phyloP scores from a whole-genome alignment of 2,329 filamentous ascomycete genomes.

The Chaetomiaceae sp. region DNA sequence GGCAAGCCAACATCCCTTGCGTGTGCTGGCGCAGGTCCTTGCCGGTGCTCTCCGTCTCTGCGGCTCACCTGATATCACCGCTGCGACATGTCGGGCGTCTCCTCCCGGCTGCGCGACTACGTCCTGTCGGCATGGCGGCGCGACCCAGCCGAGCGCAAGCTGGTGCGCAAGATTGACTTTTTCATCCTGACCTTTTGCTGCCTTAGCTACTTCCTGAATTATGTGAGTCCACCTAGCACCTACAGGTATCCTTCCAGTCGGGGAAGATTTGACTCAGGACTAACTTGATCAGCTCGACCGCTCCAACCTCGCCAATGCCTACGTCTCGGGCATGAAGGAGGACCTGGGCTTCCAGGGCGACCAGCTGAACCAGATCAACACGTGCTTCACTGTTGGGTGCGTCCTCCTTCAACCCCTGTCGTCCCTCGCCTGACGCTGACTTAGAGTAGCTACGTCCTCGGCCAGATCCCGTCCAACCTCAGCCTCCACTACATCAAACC shows the following conservation, averaged over 20 bases:
- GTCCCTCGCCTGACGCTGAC: too few species aligned
- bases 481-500: slow-evolving; percentile 60
- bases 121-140: slow-evolving; percentile 24
- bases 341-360: slow-evolving; percentile 45
- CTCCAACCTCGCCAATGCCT: slow-evolving; percentile 50
- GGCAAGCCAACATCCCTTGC: too few species aligned
- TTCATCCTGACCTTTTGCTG: slow-evolving; percentile 63
- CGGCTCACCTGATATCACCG: neutral
- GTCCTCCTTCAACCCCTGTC: slow-evolving; percentile 4
- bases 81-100: slow-evolving; percentile 1
- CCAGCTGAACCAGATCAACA: slow-evolving; percentile 51
- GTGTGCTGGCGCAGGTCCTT: too few species aligned
- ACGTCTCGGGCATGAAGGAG: slow-evolving; percentile 51
- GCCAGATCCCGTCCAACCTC: slow-evolving; percentile 58
- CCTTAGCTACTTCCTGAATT: slow-evolving; percentile 52
- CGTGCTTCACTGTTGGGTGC: slow-evolving; percentile 44
- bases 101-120: slow-evolving; percentile 30
- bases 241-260: too few species aligned
- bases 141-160: slow-evolving; percentile 38
- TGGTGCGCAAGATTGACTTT: slow-evolving; percentile 58
- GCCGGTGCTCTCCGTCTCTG: too few species aligned
- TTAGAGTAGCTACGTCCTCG: slow-evolving; percentile 39
- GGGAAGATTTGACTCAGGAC: neutral
- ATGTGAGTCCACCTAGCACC: slow-evolving; percentile 35
- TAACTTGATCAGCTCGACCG: slow-evolving; percentile 40